Percentiles rank a stretch among this genome's conserved stretches.
phyloP scores from a whole-genome alignment of 306 rosid genomes.

The Cicer arietinum region DNA sequence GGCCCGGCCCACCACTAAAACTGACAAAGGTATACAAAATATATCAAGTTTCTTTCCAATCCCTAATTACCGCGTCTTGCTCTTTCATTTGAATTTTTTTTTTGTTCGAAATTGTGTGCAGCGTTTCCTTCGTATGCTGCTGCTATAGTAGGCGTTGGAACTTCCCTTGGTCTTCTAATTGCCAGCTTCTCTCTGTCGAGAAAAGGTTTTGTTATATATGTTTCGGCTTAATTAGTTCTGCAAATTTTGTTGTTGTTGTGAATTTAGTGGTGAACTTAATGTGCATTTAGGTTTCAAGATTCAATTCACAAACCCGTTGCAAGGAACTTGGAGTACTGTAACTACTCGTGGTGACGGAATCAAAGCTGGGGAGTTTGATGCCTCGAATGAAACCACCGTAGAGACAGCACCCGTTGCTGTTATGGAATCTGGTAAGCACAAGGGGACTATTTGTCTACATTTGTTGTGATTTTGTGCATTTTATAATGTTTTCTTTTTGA shows the following conservation, averaged over 20 bases:
- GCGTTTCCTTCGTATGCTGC: conserved; percentile 48
- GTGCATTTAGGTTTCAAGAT: conserved; percentile 56
- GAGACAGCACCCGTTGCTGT: conserved; percentile 42
- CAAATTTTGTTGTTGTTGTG: background rate
- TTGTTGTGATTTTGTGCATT: background rate
- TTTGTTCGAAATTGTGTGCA: conserved; percentile 40
- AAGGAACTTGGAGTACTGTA: conserved; percentile 47
- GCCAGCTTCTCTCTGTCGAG: conserved; percentile 59
- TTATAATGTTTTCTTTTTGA: background rate
- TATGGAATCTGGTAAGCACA: conserved; percentile 46
- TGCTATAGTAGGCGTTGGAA: conserved; percentile 56
- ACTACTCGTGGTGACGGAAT: conserved; percentile 35
- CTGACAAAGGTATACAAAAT: conserved; percentile 42
- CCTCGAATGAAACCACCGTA: conserved; percentile 44
- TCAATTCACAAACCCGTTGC: conserved; percentile 59
- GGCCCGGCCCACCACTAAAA: conserved; percentile 6
- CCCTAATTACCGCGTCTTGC: background rate
- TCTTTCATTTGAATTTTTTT: background rate
- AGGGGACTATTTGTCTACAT: background rate
- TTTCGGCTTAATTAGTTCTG: background rate
- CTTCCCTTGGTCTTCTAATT: conserved; percentile 62
- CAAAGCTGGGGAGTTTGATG: conserved; percentile 37
- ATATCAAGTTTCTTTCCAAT: background rate
- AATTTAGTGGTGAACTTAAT: background rate
- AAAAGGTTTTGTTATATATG: conserved; percentile 56